These are phyloP conservation scores for Aspergillus thermomutatus DNA, from an alignment of 2,329 filamentous ascomycete species.

Conservation along the genomic window DNA sequence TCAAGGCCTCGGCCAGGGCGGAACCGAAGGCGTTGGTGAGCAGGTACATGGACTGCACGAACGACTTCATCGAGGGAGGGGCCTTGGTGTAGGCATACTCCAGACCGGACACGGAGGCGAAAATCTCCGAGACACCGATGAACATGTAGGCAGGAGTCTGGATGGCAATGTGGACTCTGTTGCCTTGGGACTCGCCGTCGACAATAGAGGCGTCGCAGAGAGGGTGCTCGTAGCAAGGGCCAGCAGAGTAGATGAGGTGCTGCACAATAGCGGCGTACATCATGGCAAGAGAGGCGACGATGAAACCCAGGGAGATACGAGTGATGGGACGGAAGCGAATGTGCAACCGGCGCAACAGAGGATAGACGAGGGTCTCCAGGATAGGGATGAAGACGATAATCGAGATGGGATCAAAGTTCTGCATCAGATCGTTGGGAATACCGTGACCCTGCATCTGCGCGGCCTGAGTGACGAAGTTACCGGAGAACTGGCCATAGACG, in stretches of 20 bases:
- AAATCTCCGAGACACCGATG: slow-evolving; percentile 52
- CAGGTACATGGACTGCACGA: slow-evolving; percentile 55
- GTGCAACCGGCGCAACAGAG: slow-evolving; percentile 59
- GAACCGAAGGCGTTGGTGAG: slow-evolving; percentile 58
- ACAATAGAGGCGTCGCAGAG: slow-evolving; percentile 31
- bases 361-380: slow-evolving; percentile 67
- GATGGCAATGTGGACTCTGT: slow-evolving; percentile 44
- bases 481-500: slow-evolving; percentile 64
- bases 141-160: slow-evolving; percentile 45
- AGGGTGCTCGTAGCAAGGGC: slow-evolving; percentile 50
- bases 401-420: slow-evolving; percentile 72
- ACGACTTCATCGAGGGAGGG: slow-evolving; percentile 64
- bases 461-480: slow-evolving; percentile 65
- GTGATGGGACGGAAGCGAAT: slow-evolving; percentile 72
- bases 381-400: slow-evolving; percentile 73
- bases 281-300: slow-evolving; percentile 61
- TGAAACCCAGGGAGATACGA: slow-evolving; percentile 69
- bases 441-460: slow-evolving; percentile 62
- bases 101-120: slow-evolving; percentile 64
- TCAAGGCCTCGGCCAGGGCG: slow-evolving; percentile 60
- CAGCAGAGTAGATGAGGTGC: slow-evolving; percentile 52
- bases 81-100: slow-evolving; percentile 75
- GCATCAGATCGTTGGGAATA: slow-evolving; percentile 73
- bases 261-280: slow-evolving; percentile 60
- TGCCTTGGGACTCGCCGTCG: slow-evolving; percentile 34